Evolutionary conservation across 1,139 yeast species (phyloP).

Genomic region (Magnusiomyces suaveolens): DNA sequence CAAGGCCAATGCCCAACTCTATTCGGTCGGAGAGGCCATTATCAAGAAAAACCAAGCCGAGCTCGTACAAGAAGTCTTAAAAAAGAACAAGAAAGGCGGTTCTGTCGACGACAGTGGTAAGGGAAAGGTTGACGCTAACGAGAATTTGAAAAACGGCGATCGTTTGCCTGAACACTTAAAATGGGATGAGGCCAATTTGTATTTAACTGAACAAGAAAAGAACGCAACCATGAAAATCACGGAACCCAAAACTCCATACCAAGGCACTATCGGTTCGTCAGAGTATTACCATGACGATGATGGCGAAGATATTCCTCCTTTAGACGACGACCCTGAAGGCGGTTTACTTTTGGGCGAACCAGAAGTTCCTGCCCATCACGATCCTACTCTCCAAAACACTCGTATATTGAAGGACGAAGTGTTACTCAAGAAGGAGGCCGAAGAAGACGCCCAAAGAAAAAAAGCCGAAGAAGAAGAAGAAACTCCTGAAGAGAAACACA

Average conservation of each 20-base stretch:
- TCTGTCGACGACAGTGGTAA: too few species aligned
- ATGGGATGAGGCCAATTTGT: slow-evolving; percentile 68
- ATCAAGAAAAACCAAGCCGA: slow-evolving; percentile 6
- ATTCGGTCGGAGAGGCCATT: slow-evolving; percentile 25
- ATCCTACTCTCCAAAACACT: too few species aligned
- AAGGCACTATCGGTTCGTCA: slow-evolving; percentile 80
- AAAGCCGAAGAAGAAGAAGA: slow-evolving; percentile 34
- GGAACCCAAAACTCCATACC: slow-evolving; percentile 96
- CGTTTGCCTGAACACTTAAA: slow-evolving; percentile 35
- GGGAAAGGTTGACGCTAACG: too few species aligned
- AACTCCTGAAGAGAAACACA: slow-evolving; percentile 60
- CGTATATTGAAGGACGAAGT: slow-evolving; percentile 21
- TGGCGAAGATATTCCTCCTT: slow-evolving; percentile 39
- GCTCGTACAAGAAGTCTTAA: slow-evolving; percentile 12
- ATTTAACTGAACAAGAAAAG: slow-evolving; percentile 59
- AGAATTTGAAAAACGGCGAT: background rate
- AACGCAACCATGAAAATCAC: slow-evolving; percentile 74
- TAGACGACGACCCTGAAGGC: slow-evolving; percentile 38
- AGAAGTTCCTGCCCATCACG: too few species aligned
- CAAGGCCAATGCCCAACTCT: slow-evolving; percentile 35
- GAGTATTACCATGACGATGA: slow-evolving; percentile 74
- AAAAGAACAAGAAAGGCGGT: slow-evolving; percentile 28
- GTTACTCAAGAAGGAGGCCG: background rate
- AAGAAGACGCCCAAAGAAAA: too few species aligned
- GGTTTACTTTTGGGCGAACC: slow-evolving; percentile 53